Evolutionary conservation across 2,329 filamentous ascomycete genomes (phyloP).

Genomic region (Podosphaera leucotricha): DNA sequence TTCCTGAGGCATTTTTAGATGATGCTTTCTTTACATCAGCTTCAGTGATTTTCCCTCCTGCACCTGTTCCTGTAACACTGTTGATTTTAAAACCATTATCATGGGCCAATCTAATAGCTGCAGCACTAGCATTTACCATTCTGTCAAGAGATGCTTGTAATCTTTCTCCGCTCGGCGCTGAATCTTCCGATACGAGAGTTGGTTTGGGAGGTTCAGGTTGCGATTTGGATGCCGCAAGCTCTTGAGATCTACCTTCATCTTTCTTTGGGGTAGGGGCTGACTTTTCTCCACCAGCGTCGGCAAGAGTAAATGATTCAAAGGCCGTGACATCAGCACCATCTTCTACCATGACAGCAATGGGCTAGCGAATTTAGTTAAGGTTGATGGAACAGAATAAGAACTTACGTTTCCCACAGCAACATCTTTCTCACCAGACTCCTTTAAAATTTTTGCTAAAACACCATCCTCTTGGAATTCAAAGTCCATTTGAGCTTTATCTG

Average conservation of each 20-base stretch:
- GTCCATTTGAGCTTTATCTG: slow-evolving; percentile 99
- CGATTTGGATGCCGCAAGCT: slow-evolving; percentile 33
- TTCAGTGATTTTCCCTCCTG: slow-evolving; percentile 70
- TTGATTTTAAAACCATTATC: slow-evolving; percentile 63
- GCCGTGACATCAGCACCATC: slow-evolving; percentile 69
- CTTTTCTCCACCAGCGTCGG: slow-evolving; percentile 76
- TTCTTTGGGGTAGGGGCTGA: slow-evolving; percentile 38
- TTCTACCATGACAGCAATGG: slow-evolving; percentile 86
- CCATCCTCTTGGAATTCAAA: slow-evolving; percentile 99
- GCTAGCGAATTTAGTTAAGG: slow-evolving; percentile 29
- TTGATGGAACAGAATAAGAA: slow-evolving; percentile 14
- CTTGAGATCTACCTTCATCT: slow-evolving; percentile 36
- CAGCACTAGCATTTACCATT: slow-evolving; percentile 45
- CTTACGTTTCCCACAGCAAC: slow-evolving; percentile 82
- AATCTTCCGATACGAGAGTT: slow-evolving; percentile 34
- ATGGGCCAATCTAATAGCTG: slow-evolving; percentile 59
- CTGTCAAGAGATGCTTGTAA: slow-evolving; percentile 71
- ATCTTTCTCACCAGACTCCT: slow-evolving; percentile 84
- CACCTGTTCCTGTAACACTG: slow-evolving; percentile 66
- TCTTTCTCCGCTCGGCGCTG: slow-evolving; percentile 48
- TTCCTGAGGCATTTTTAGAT: slow-evolving; percentile 23
- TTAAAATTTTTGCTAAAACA: slow-evolving; percentile 80
- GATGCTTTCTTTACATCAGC: slow-evolving; percentile 78
- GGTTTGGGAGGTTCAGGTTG: slow-evolving; percentile 31
- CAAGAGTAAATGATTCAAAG: slow-evolving; percentile 70